Evolutionary conservation across 495 filamentous ascomycete genomes (phyloP).

Genomic region (Hypoxylon intermedium): DNA sequence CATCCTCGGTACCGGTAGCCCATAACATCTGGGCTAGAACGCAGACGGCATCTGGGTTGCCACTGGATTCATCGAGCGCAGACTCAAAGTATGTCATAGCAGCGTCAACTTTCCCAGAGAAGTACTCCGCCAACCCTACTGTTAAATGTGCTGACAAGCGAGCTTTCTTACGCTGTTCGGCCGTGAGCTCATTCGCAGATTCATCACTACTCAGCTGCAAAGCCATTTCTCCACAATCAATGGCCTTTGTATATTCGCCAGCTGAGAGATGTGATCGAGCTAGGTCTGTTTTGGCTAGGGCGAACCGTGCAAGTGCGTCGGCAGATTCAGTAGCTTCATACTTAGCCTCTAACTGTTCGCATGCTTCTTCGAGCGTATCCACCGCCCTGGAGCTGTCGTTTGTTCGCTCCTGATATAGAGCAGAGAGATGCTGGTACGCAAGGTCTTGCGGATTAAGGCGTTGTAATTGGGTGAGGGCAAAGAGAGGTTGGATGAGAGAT

Average conservation of each 20-base stretch:
- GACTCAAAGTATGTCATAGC: conserved; percentile 81
- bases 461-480: conserved; percentile 83
- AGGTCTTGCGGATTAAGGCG: conserved; percentile 70
- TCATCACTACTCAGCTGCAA: conserved; percentile 73
- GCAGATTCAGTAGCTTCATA: conserved; percentile 85
- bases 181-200: conserved; percentile 58
- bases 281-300: conserved; percentile 86
- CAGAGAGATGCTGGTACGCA: conserved; percentile 75
- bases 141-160: conserved; percentile 87
- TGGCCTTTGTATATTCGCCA: conserved; percentile 66
- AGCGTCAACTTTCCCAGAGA: conserved; percentile 63
- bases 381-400: conserved; percentile 71
- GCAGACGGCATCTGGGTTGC: conserved; percentile 84
- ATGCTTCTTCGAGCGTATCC: conserved; percentile 68
- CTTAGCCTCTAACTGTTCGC: conserved; percentile 71
- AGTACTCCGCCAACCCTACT: conserved; percentile 81
- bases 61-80: conserved; percentile 78
- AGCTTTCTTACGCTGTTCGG: conserved; percentile 64
- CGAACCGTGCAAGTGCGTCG: conserved; percentile 73
- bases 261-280: conserved; percentile 77
- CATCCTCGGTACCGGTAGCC: conserved; percentile 81
- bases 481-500: conserved; percentile 70
- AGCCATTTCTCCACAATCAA: conserved; percentile 74
- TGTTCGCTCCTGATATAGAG: conserved; percentile 81
- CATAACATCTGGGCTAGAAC: conserved; percentile 89